Percentiles rank a stretch among this genome's conserved stretches.
phyloP scores from a whole-genome alignment of 768 basidiomycete species.

The Boletus huronensis region DNA sequence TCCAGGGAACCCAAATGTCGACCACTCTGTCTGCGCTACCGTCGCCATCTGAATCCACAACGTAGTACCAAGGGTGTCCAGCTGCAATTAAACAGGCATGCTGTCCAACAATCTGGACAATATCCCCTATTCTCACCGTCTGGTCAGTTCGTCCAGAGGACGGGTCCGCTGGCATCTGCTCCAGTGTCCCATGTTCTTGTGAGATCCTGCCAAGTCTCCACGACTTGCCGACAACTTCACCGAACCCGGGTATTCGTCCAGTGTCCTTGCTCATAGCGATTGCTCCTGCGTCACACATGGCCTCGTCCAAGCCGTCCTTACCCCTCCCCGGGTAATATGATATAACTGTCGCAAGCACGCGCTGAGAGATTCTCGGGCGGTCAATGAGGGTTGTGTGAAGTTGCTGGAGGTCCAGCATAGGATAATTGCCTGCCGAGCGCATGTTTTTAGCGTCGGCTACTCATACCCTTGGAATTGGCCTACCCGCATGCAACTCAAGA shows the following conservation, averaged over 20 bases:
- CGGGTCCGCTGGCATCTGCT: constrained; percentile 29
- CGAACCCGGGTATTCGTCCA: constrained; percentile 68
- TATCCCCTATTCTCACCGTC: constrained; percentile 52
- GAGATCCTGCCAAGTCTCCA: constrained; percentile 67
- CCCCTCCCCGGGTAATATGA: constrained; percentile 78
- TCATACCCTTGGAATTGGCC: constrained; percentile 8
- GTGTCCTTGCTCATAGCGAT: constrained; percentile 87
- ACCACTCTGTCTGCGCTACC: constrained; percentile 51
- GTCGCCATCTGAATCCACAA: constrained; percentile 62
- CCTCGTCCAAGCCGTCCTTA: constrained; percentile 60
- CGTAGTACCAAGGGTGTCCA: constrained; percentile 78
- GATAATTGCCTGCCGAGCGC: constrained; percentile 62
- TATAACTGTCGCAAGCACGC: constrained; percentile 67
- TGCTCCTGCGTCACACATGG: constrained; percentile 79
- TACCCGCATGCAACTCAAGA: constrained; percentile 77
- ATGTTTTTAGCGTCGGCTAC: neutral
- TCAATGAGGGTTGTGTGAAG: constrained; percentile 67
- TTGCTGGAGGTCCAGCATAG: constrained; percentile 82
- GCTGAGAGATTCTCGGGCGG: constrained; percentile 54
- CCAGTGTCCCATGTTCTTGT: constrained; percentile 78
- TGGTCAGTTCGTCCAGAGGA: constrained; percentile 6
- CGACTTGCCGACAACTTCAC: constrained; percentile 62
- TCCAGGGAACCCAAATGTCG: constrained; percentile 89
- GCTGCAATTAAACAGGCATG: constrained; percentile 85
- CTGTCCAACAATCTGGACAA: constrained; percentile 74